Percentiles rank a stretch among this genome's conserved stretches.
These are phyloP conservation scores for Alternaria panax DNA, from an alignment of 2,329 filamentous ascomycete genomes.

Conservation along the genomic window DNA sequence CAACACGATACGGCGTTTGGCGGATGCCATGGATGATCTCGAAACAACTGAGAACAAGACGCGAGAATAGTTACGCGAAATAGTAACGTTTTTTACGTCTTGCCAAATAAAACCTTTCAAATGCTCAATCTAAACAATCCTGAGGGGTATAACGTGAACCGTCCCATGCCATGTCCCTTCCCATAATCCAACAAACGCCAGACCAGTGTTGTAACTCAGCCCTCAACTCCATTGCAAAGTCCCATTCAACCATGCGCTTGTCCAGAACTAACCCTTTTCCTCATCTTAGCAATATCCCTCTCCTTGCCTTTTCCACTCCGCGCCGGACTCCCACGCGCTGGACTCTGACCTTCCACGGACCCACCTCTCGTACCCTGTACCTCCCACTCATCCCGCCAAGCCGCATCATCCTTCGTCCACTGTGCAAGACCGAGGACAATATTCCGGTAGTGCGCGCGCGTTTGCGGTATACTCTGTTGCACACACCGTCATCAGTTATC, in stretches of 20 bases:
- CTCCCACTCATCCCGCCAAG: constrained; percentile 29
- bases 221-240: fast-evolving
- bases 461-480: constrained; percentile 38
- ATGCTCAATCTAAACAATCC: background rate
- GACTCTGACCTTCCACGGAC: constrained; percentile 1
- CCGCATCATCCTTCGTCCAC: background rate
- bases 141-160: constrained; percentile 18
- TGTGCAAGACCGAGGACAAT: constrained; percentile 25
- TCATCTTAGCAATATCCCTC: constrained; percentile 22
- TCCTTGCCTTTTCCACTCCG: constrained; percentile 26
- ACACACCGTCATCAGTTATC: background rate
- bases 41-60: background rate
- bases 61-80: background rate
- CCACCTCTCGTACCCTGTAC: constrained; percentile 28
- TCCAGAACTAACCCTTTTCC: constrained; percentile 19
- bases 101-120: fast-evolving
- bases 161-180: background rate
- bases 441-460: constrained; percentile 41
- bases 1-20: constrained; percentile 1
- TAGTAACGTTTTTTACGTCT: constrained; percentile 1
- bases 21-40: background rate
- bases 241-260: constrained; percentile 1
- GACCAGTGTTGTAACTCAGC: background rate
- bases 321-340: constrained; percentile 17
- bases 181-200: background rate